Percentiles rank a stretch among this genome's conserved stretches.
These are phyloP conservation scores for Quercus gilva DNA, from an alignment of 306 rosid species.

Conservation along the genomic window DNA sequence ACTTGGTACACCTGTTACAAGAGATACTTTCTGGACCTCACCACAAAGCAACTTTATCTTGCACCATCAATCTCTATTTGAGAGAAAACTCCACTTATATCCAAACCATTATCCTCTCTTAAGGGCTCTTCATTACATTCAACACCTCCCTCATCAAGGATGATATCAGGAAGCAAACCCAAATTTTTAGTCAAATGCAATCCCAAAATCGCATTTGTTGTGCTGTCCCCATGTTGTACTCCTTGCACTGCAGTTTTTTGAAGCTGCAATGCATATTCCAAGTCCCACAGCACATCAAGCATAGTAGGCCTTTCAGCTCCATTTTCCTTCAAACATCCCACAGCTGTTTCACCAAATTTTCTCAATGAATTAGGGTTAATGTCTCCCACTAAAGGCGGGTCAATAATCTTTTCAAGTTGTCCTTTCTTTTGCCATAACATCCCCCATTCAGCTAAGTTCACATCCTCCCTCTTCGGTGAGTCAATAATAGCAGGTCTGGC, in stretches of 20 bases:
- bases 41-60: conserved; percentile 6
- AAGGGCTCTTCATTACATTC: conserved; percentile 23
- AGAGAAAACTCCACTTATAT: conserved; percentile 32
- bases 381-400: conserved; percentile 33
- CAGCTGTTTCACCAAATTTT: conserved; percentile 33
- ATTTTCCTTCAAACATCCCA: conserved; percentile 39
- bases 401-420: conserved; percentile 31
- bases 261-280: conserved; percentile 54
- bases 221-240: conserved; percentile 30
- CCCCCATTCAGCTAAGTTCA: conserved; percentile 56
- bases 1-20: too few species aligned
- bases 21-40: too few species aligned
- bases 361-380: conserved; percentile 37
- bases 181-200: conserved; percentile 23
- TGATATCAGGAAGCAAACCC: conserved; percentile 34
- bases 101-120: conserved; percentile 20
- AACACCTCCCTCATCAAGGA: conserved; percentile 15
- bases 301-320: conserved; percentile 48
- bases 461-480: conserved; percentile 33
- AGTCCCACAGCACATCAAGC: conserved; percentile 55
- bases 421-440: conserved; percentile 40
- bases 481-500: conserved; percentile 42
- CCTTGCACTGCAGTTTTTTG: conserved; percentile 26
- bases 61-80: conserved; percentile 27
- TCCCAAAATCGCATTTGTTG: conserved; percentile 27